Evolutionary conservation across 768 basidiomycete species (phyloP).

Genomic region (Psilocybe cubensis): DNA sequence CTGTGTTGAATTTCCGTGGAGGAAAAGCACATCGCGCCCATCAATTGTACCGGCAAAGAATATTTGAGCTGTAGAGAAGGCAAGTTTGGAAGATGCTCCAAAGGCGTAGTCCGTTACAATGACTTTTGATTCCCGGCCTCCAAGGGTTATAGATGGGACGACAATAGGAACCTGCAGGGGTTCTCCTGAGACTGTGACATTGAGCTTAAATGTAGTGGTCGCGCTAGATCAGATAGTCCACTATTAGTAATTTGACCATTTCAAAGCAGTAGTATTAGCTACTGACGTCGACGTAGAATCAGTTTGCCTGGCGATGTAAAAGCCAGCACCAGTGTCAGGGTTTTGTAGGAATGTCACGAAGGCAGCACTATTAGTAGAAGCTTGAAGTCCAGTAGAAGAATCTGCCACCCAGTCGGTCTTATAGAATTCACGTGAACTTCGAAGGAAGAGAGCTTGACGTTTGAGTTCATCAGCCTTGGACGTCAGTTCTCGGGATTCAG

Average conservation of each 20-base stretch:
- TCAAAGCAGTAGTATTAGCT: neutral
- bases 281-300: constrained; percentile 70
- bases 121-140: constrained; percentile 75
- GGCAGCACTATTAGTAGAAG: constrained; percentile 45
- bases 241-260: neutral
- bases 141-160: constrained; percentile 55
- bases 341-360: constrained; percentile 70
- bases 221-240: constrained; percentile 33
- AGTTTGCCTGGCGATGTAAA: constrained; percentile 71
- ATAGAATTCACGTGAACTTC: constrained; percentile 78
- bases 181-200: constrained; percentile 56
- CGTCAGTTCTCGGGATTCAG: constrained; percentile 68
- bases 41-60: constrained; percentile 69
- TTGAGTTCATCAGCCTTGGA: constrained; percentile 80
- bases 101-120: constrained; percentile 75
- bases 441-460: constrained; percentile 75
- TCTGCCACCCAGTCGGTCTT: constrained; percentile 80
- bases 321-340: constrained; percentile 65
- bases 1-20: constrained; percentile 59
- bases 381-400: constrained; percentile 49
- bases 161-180: constrained; percentile 59
- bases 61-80: constrained; percentile 76
- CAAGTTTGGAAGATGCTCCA: constrained; percentile 55
- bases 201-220: constrained; percentile 59
- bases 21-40: constrained; percentile 62